Conservation (phyloP, 352 stramenopile species). For the Pythium dissotocum region DNA sequence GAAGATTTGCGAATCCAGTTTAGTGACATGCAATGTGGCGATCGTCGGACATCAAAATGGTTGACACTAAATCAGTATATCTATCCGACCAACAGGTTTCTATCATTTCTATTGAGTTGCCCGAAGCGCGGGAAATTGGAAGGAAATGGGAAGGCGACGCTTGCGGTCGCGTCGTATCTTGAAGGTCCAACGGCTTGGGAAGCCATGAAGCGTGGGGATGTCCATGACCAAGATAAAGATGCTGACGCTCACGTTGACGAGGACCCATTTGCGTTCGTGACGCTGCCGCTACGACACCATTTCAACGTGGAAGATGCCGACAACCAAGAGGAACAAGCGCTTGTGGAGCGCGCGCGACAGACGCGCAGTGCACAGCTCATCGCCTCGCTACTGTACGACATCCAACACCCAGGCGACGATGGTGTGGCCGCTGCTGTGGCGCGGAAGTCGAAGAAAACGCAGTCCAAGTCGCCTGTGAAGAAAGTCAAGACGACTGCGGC, state of each 20-base stretch:
- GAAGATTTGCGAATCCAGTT: background rate
- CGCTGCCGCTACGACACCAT: slow-evolving; percentile 37
- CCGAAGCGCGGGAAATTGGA: background rate
- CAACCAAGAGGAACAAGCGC: slow-evolving; percentile 21
- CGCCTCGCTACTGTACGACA: slow-evolving; percentile 28
- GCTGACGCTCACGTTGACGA: background rate
- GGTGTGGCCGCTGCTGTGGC: background rate
- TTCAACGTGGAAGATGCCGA: slow-evolving; percentile 30
- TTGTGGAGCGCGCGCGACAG: slow-evolving; percentile 35
- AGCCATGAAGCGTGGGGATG: background rate
- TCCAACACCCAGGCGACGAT: background rate
- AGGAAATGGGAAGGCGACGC: background rate
- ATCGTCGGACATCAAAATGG: slow-evolving; percentile 4
- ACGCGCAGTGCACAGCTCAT: slow-evolving; percentile 59
- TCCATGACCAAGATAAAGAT: background rate
- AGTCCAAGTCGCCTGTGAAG: background rate
- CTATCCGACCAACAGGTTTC: background rate
- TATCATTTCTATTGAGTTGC: background rate
- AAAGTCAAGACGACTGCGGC: background rate
- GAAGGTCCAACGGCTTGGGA: background rate
- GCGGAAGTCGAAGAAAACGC: background rate
- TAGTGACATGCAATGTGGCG: slow-evolving; percentile 2
- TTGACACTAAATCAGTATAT: background rate
- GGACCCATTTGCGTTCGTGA: slow-evolving; percentile 18
- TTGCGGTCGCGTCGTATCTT: background rate